Percentiles rank a stretch among this genome's conserved stretches.
These are phyloP conservation scores for Russula dissimulans DNA, from an alignment of 768 basidiomycete genomes.

Conservation along the genomic window DNA sequence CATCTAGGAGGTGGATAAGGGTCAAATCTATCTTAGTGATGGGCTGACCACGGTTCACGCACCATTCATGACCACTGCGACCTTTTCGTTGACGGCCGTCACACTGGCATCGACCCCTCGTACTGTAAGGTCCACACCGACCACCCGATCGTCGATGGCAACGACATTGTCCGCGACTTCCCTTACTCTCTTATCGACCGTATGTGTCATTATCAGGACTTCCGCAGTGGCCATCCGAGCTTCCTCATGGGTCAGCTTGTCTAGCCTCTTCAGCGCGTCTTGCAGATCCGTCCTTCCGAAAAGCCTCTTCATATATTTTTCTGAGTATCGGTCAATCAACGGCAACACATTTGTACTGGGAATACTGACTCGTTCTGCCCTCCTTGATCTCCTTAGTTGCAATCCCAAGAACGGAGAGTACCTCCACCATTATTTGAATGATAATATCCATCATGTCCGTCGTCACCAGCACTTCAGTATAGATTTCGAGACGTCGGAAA, in stretches of 20 bases:
- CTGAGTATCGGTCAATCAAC: not conserved
- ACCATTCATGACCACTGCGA: not conserved
- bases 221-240: not conserved
- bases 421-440: not conserved
- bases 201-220: not conserved
- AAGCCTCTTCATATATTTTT: not conserved
- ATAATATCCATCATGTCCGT: not conserved
- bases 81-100: too few species aligned
- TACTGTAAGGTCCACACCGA: not conserved
- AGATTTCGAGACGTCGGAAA: not conserved
- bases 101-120: not conserved
- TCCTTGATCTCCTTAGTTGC: not conserved
- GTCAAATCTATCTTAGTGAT: too few species aligned
- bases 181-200: too few species aligned
- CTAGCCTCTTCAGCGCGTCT: not conserved
- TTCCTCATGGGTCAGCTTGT: not conserved
- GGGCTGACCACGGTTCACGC: too few species aligned
- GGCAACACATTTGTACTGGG: not conserved
- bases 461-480: not conserved
- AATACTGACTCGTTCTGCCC: not conserved
- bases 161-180: too few species aligned
- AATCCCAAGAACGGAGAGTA: not conserved
- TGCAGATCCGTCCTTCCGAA: not conserved
- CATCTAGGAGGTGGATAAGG: not conserved
- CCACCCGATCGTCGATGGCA: not conserved